Evolutionary conservation across 1,139 yeast species (phyloP).

Genomic region (Magnusiomyces tetraspermus): DNA sequence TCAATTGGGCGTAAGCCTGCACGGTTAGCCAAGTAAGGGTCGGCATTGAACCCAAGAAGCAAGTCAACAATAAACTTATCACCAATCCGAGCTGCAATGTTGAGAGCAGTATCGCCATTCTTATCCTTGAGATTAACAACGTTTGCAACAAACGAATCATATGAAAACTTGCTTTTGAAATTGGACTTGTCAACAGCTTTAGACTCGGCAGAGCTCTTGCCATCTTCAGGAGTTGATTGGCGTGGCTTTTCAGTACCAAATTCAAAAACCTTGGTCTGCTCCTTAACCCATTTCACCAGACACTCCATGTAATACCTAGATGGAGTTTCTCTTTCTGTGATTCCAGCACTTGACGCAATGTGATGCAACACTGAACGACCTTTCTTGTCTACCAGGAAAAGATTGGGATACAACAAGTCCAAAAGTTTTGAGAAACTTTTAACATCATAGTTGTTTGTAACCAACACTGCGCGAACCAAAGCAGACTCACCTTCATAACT

Average conservation of each 20-base stretch:
- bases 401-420: constrained; percentile 66
- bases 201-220: no score
- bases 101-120: constrained; percentile 78
- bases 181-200: neutral
- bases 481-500: constrained; percentile 88
- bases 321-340: constrained; percentile 59
- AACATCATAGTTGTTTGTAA: constrained; percentile 75
- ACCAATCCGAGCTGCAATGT: constrained; percentile 84
- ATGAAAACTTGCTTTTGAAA: constrained; percentile 39
- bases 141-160: constrained; percentile 49
- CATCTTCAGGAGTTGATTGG: no score
- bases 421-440: constrained; percentile 64
- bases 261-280: neutral
- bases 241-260: constrained; percentile 32
- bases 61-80: constrained; percentile 73
- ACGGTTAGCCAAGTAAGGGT: constrained; percentile 64
- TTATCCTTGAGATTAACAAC: constrained; percentile 71
- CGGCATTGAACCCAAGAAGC: constrained; percentile 78
- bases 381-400: constrained; percentile 61
- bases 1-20: constrained; percentile 81
- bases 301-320: constrained; percentile 69
- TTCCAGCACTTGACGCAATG: constrained; percentile 70
- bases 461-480: constrained; percentile 76
- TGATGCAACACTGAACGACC: constrained; percentile 90
- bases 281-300: constrained; percentile 70